Base-by-base conservation (phyloP, 2,329 filamentous ascomycete species). In the Chaetomiaceae sp. region DNA sequence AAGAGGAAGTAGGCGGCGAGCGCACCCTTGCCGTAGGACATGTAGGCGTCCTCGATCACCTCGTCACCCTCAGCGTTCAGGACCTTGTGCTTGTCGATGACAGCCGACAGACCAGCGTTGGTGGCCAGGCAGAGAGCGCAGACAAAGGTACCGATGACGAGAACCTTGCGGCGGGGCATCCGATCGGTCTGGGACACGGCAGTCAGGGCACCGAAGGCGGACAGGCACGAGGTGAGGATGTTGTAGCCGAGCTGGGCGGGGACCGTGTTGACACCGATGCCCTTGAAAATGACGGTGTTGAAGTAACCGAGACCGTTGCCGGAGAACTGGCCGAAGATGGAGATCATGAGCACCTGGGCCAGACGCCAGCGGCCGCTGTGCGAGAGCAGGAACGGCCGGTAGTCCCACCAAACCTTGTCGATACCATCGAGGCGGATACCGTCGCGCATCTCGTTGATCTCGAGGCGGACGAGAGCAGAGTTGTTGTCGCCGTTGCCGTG, bases 231-330 rank as follows among this genome's bases (percentile, higher is more conserved):
- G 64, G 74, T 75, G 48, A 76, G 66, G 9, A 76, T 61, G 59
- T 76, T 76, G 56, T 73, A 72, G 14, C 67, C 70, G 23, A 76
- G 64, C 59, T 75, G 73, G 46, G 64, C 53, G 25, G 66, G 60
- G 10, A 68, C 63, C 5, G 58, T 60, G 2, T 51, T 62, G 55
- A 73, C 59, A 27, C 71, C 70, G 21, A 73, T 64, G 45, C 66
- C 64, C 37, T 67, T 55, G 60, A 73, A 75, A 57, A 77, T 76
- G 33, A 66, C 68, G 7, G 74, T 67, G 61, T 76, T 76, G 63
- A 75, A 77, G 65, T 76, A 77, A 13, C 73, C 72, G 6, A 76
- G 68, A 45, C 73, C 73, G 51, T 75, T 75, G 17, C 73, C 74
- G 1, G 74, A 75, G 63, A 74, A 76, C 58, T 76, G 73, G 14